Percentiles rank a stretch among this genome's conserved stretches.
phyloP scores from a whole-genome alignment of 768 basidiomycete genomes.

The Lyophyllum atratum region DNA sequence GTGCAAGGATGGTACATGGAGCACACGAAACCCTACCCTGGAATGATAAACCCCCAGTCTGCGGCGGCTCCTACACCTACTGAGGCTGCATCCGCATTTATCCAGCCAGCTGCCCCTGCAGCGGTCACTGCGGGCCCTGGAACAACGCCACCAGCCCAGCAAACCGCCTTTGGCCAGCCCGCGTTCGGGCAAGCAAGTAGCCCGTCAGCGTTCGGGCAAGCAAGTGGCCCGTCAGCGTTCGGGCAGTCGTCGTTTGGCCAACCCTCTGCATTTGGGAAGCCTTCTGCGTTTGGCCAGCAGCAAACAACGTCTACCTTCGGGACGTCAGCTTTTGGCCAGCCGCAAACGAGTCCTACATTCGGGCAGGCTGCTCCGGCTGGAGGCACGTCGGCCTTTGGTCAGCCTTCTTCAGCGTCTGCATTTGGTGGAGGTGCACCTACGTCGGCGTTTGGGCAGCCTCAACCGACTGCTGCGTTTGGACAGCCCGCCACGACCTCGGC shows the following conservation, averaged over 20 bases:
- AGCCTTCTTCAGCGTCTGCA: constrained; percentile 3
- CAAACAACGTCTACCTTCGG: constrained; percentile 26
- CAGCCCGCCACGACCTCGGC: constrained; percentile 9
- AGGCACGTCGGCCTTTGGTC: constrained; percentile 16
- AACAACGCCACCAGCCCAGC: neutral
- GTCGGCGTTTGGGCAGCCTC: constrained; percentile 26
- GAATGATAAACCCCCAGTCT: constrained; percentile 42
- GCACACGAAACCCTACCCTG: constrained; percentile 58
- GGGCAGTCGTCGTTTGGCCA: constrained; percentile 12
- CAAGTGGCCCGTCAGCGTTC: constrained; percentile 13
- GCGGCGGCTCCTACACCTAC: constrained; percentile 7
- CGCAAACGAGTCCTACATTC: neutral
- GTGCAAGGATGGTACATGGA: constrained; percentile 73
- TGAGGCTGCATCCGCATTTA: constrained; percentile 1
- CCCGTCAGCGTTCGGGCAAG: constrained; percentile 16
- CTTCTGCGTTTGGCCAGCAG: constrained; percentile 13
- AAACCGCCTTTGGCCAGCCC: constrained; percentile 17
- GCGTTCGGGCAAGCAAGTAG: neutral
- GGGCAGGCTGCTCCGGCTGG: constrained; percentile 17
- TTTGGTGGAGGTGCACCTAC: constrained; percentile 11
- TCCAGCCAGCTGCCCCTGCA: neutral
- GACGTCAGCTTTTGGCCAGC: constrained; percentile 6
- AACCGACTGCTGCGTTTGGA: constrained; percentile 25
- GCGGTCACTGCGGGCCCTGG: neutral
- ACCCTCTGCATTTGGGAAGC: constrained; percentile 33